Base-by-base conservation (phyloP, 768 basidiomycete genomes). In the Filobasidium floriforme region DNA sequence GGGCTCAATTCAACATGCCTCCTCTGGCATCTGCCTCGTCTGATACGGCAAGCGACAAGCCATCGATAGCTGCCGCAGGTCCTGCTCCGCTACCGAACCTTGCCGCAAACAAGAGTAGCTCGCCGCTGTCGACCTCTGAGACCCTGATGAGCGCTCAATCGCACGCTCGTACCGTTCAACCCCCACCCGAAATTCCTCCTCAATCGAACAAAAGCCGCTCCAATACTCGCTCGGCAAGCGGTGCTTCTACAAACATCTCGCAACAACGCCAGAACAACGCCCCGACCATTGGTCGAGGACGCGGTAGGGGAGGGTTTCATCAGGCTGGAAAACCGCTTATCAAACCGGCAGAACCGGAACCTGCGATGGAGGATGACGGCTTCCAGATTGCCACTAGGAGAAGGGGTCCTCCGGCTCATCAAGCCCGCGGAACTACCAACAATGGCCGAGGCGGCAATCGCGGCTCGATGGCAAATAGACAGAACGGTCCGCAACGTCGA, bases 361-460 rank as follows among this genome's bases (percentile, higher is more conserved):
- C 51, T 49, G 46, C n/a, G 28, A 14, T 49, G 22, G 67, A 68
- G 22, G 29, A 59, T 29, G 67, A 68, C 22, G 62, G 67, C 26
- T 68, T 68, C 57, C 67, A 68, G 67, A 54, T 68, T 24, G 67
- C 62, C n/a, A 32, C 41, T 26, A 41, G 59, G 44, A 40, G 64
- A 40, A 37, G 57, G 44, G 44, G 55, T 32, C 24, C 54, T 41
- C 54, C 63, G 49, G 24, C 19, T 51, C 49, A 51, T 37, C 32
- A 37, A 37, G 32, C 4, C 32, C 32, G 32, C 32, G 32, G 32
- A 37, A 37, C 32, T 37, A 3, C 32, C 32, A 37, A 9, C 9
- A 37, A 37, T 37, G 32, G 32, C 32, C 32, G 32, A 37, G 32
- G 32, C 32, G 32, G 32, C 9, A 37, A 37, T 37, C 32, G 32